Evolutionary conservation across 306 rosid genomes (phyloP).

Genomic region (Lablab purpureus): DNA sequence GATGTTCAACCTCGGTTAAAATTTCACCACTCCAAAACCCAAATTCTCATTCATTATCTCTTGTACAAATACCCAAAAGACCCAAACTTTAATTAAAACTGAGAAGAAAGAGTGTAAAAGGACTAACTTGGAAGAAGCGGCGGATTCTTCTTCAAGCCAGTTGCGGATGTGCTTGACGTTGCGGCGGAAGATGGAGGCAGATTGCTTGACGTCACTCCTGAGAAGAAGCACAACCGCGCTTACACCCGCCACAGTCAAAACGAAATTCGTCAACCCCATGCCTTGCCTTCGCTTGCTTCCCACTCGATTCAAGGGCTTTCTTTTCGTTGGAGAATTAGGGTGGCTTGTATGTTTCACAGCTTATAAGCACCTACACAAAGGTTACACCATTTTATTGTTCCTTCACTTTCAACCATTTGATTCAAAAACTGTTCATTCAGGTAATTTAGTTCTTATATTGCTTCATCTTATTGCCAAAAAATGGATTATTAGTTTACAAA

Average conservation of each 20-base stretch:
- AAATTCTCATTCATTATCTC: neutral
- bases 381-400: too few species aligned
- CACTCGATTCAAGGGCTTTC: neutral
- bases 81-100: neutral
- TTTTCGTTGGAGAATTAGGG: neutral
- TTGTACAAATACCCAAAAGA: neutral
- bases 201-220: constrained; percentile 63
- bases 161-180: constrained; percentile 61
- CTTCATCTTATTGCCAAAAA: too few species aligned
- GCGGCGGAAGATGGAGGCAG: constrained; percentile 52
- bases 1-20: neutral
- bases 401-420: too few species aligned
- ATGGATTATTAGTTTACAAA: too few species aligned
- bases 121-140: constrained; percentile 52
- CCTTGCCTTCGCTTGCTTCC: neutral
- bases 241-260: constrained; percentile 62
- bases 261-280: constrained; percentile 63
- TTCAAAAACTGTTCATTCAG: too few species aligned
- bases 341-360: neutral
- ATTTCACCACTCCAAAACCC: neutral
- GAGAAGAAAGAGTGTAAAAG: neutral
- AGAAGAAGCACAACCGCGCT: constrained; percentile 59
- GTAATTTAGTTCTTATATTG: too few species aligned
- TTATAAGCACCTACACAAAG: neutral
- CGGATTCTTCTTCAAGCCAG: constrained; percentile 67